phyloP scores from a whole-genome alignment of 176 grass and related monocot genomes.

The Carex parvula region DNA sequence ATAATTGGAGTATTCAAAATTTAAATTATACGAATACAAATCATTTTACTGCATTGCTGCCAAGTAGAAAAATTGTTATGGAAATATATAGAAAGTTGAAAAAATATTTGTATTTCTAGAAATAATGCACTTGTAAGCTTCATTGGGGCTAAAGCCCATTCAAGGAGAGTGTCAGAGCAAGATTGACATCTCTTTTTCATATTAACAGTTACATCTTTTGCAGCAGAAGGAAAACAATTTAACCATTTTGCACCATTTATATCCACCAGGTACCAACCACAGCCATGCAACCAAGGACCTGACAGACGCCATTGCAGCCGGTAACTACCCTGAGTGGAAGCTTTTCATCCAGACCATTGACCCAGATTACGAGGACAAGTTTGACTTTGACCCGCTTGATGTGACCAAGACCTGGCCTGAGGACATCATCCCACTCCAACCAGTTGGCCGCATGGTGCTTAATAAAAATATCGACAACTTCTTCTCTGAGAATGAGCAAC shows the following conservation, averaged over 20 bases:
- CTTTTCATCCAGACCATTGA: constrained; percentile 82
- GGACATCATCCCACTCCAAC: constrained; percentile 79
- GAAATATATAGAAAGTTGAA: neutral
- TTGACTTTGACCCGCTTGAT: constrained; percentile 95
- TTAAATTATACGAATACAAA: neutral
- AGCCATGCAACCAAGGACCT: constrained; percentile 97
- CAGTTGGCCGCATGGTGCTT: constrained; percentile 75
- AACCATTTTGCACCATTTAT: neutral
- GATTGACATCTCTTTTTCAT: neutral
- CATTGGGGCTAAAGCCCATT: neutral
- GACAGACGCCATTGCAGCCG: constrained; percentile 68
- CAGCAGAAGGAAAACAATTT: neutral
- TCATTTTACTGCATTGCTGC: neutral
- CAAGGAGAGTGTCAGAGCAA: neutral
- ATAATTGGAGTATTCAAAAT: neutral
- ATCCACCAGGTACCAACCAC: constrained; percentile 56
- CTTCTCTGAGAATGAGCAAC: constrained; percentile 97
- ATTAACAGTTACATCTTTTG: neutral
- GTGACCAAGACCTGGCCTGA: constrained; percentile 99
- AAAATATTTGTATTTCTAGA: neutral
- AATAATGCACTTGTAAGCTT: neutral
- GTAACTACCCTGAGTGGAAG: constrained; percentile 92
- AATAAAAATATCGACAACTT: constrained; percentile 98
- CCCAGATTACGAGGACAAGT: constrained; percentile 55
- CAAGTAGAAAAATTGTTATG: neutral